Evolutionary conservation across 805 yeast genomes (phyloP).

Genomic region (Barnettozyma sucrosica): DNA sequence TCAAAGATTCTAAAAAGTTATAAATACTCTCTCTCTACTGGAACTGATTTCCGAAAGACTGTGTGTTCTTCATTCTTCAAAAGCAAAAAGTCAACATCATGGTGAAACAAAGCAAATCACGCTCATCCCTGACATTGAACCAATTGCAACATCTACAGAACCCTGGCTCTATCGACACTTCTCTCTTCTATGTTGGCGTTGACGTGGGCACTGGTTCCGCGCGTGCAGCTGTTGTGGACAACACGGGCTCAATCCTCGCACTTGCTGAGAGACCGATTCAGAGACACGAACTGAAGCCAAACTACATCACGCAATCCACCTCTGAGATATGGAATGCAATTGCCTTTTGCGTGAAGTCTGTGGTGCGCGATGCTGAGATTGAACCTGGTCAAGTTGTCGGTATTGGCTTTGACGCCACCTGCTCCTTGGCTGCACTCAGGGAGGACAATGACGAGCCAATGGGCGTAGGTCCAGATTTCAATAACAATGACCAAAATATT

Average conservation of each 20-base stretch:
- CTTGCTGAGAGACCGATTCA: slow-evolving; percentile 75
- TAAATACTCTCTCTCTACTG: no score
- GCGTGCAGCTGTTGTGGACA: slow-evolving; percentile 86
- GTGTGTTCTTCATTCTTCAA: no score
- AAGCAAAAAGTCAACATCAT: not conserved
- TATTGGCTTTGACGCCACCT: slow-evolving; percentile 95
- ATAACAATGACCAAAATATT: slow-evolving; percentile 68
- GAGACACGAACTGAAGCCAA: slow-evolving; percentile 68
- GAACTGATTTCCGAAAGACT: not conserved
- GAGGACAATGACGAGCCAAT: slow-evolving; percentile 63
- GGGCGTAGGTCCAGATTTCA: slow-evolving; percentile 89
- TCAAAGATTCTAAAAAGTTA: not conserved
- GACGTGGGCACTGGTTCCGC: slow-evolving; percentile 99
- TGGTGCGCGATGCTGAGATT: slow-evolving; percentile 68
- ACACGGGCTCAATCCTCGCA: slow-evolving; percentile 73
- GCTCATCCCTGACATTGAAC: slow-evolving; percentile 25
- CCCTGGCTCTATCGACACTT: slow-evolving; percentile 26
- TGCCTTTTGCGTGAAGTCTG: slow-evolving; percentile 72
- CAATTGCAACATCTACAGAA: slow-evolving; percentile 23
- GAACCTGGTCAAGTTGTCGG: slow-evolving; percentile 68
- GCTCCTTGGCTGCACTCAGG: slow-evolving; percentile 81
- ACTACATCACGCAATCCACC: slow-evolving; percentile 78
- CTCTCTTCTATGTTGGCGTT: slow-evolving; percentile 62
- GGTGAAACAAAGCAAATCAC: slow-evolving; percentile 20
- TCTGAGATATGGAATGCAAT: slow-evolving; percentile 89